These are phyloP conservation scores for Globisporangium camurandrum DNA, from an alignment of 352 stramenopile genomes.

Conservation along the genomic window DNA sequence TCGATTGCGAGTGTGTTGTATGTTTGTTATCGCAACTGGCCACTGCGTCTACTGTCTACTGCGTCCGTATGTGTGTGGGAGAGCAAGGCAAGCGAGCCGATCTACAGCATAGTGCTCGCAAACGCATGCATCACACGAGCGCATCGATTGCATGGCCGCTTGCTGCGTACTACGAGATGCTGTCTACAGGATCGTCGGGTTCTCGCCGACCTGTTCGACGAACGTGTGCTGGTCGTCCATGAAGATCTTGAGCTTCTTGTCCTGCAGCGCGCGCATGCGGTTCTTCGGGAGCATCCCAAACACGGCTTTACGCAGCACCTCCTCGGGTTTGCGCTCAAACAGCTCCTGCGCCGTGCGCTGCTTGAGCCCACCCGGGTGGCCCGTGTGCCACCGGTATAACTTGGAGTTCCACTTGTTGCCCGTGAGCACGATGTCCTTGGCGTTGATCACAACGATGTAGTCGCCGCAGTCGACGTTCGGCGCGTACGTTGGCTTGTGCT, in stretches of 20 bases:
- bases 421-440: slow-evolving; percentile 92
- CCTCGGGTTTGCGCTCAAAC: slow-evolving; percentile 91
- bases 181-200: slow-evolving; percentile 63
- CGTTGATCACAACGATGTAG: slow-evolving; percentile 97
- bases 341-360: slow-evolving; percentile 91
- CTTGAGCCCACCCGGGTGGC: slow-evolving; percentile 96
- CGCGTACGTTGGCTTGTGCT: slow-evolving; percentile 98
- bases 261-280: slow-evolving; percentile 91
- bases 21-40: background rate
- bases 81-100: background rate
- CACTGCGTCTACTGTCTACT: background rate
- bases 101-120: no score
- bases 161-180: background rate
- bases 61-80: background rate
- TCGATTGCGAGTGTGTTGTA: no score
- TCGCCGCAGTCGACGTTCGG: slow-evolving; percentile 98
- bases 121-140: no score
- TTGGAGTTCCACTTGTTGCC: slow-evolving; percentile 97
- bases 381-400: slow-evolving; percentile 98
- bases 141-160: background rate
- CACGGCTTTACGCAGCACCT: slow-evolving; percentile 94
- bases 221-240: slow-evolving; percentile 91
- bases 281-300: slow-evolving; percentile 98
- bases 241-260: slow-evolving; percentile 97
- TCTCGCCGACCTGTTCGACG: slow-evolving; percentile 77